phyloP scores from a whole-genome alignment of 2,329 filamentous ascomycete species.

The Aureobasidium sp. region DNA sequence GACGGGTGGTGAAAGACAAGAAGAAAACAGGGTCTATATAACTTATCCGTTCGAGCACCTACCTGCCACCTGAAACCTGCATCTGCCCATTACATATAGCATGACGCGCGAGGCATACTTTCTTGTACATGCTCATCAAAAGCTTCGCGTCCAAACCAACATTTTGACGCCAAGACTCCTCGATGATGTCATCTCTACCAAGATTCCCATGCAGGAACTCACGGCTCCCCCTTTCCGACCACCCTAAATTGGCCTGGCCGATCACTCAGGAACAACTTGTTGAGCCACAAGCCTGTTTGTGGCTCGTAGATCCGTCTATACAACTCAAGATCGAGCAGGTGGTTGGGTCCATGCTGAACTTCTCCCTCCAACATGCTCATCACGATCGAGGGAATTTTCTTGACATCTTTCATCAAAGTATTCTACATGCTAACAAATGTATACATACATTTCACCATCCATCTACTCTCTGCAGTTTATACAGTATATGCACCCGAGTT shows the following conservation, averaged over 20 bases:
- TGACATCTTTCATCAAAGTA: not conserved
- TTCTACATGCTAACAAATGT: not conserved
- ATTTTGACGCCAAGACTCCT: not conserved
- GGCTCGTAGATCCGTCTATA: not conserved
- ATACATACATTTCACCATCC: not conserved
- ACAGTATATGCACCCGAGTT: conserved; percentile 60
- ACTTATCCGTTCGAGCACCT: not conserved
- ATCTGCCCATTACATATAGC: not conserved
- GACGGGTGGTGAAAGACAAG: not conserved
- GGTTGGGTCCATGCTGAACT: not conserved
- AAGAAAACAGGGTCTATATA: not conserved
- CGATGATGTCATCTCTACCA: not conserved
- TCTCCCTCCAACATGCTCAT: not conserved
- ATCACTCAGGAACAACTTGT: not conserved
- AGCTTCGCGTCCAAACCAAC: not conserved
- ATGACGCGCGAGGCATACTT: not conserved
- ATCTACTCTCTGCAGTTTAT: conserved; percentile 20
- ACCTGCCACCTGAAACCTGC: not conserved
- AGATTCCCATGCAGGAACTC: conserved; percentile 5
- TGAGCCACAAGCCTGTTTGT: conserved; percentile 1
- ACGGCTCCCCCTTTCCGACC: not conserved
- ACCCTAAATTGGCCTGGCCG: not conserved
- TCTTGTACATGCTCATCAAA: not conserved
- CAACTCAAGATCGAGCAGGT: not conserved
- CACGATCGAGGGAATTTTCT: not conserved